Percentiles rank a stretch among this genome's conserved stretches.
These are phyloP conservation scores for Xylaria sp. DNA, from an alignment of 2,329 filamentous ascomycete genomes.

Conservation along the genomic window DNA sequence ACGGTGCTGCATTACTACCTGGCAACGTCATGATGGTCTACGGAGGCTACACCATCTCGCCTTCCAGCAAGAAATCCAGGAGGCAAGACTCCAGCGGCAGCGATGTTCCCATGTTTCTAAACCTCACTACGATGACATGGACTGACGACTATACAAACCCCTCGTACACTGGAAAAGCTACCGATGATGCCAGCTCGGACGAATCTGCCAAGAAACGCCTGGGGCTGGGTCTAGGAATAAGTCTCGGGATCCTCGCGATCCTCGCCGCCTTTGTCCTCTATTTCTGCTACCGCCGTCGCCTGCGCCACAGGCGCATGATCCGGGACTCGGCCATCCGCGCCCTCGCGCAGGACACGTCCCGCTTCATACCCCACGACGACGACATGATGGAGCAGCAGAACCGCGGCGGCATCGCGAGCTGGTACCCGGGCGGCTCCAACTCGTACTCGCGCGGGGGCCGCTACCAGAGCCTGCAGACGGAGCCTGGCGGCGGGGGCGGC, in stretches of 20 bases:
- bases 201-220: constrained; percentile 46
- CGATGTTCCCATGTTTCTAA: constrained; percentile 51
- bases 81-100: constrained; percentile 35
- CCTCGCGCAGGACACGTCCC: constrained; percentile 52
- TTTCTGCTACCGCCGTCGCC: constrained; percentile 54
- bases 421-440: constrained; percentile 51
- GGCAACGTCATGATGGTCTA: constrained; percentile 71
- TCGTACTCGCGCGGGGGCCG: constrained; percentile 46
- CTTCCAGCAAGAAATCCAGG: constrained; percentile 36
- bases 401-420: constrained; percentile 39
- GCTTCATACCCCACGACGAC: constrained; percentile 47
- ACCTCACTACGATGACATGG: constrained; percentile 61
- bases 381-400: constrained; percentile 52
- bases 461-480: constrained; percentile 54
- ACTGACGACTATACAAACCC: constrained; percentile 54
- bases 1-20: constrained; percentile 64
- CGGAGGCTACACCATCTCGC: constrained; percentile 60
- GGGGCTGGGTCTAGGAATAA: constrained; percentile 66
- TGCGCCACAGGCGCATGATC: constrained; percentile 38
- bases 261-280: constrained; percentile 50
- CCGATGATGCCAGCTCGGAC: constrained; percentile 1
- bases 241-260: constrained; percentile 63
- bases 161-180: constrained; percentile 14
- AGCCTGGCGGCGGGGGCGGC: no score
- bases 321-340: constrained; percentile 52